Evolutionary conservation across 352 stramenopile species (phyloP), one percentile per base, ranked within the genome.

Genomic region (Globisporangium recalcitrans): DNA sequence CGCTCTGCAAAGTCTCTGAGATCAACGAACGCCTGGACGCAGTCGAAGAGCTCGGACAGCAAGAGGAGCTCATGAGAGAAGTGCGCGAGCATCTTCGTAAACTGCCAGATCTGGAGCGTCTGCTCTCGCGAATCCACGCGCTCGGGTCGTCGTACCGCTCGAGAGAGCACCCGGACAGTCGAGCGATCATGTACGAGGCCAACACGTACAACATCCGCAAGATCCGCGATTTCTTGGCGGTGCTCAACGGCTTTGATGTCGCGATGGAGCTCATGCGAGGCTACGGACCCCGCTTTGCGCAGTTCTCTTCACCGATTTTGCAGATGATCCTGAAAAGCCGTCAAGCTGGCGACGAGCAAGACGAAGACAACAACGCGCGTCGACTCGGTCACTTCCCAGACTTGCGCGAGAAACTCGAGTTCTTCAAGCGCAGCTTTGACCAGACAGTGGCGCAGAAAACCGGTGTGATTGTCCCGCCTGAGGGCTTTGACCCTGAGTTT

Each of bases 121-220:
- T 99, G 16, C 74, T 99, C 8, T 94, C 91, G 44, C 90, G 97
- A 48, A 93, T 99, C 40, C 97, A 99, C 65, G 95, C 93, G 29
- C 94, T 99, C 67, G 96, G 97, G 14, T 96, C 86, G 29, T 70
- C 77, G 42, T 67, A 97, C 62, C 80, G 90, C 27, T 90, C 82
- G 0, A 69, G 78, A 26, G 75, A 93, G 59, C 97, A 99, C 73
- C 97, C 97, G 0, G 96, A 98, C 68, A 96, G 93, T 52, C 83
- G 97, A 34, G 97, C 97, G 42, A 92, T 99, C 56, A 96, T 99
- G 75, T 99, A 99, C 73, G 97, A 99, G 70, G 85, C 75, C 19
- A 88, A 85, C 55, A 97, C 90, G 59, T 98, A 99, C 82, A 99
- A 98, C 57, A 96, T 96, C 62, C 90, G 95, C 52, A 99, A 99